These are phyloP conservation scores for Pyronema omphalodes DNA, from an alignment of 495 filamentous ascomycete genomes.

Conservation along the genomic window DNA sequence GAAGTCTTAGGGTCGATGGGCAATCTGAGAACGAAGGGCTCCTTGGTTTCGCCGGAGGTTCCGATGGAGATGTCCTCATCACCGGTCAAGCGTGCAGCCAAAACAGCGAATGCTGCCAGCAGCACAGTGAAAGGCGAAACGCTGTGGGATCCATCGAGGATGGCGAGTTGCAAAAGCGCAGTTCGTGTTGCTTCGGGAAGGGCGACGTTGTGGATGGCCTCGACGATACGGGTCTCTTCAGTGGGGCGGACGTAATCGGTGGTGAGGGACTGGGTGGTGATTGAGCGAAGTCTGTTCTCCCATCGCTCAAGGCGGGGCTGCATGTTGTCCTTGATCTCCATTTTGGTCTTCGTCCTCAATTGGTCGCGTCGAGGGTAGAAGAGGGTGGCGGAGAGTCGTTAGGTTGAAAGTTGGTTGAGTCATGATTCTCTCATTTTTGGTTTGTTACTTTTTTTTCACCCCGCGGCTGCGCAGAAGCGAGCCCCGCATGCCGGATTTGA, in stretches of 20 bases:
- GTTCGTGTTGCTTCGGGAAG: slow-evolving; percentile 26
- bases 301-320: slow-evolving; percentile 33
- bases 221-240: slow-evolving; percentile 26
- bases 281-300: slow-evolving; percentile 31
- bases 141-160: slow-evolving; percentile 24
- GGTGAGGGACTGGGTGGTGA: slow-evolving; percentile 34
- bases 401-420: not conserved
- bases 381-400: not conserved
- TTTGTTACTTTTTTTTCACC: not conserved
- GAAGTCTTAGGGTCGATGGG: slow-evolving; percentile 28
- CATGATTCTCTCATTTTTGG: not conserved
- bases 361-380: not conserved
- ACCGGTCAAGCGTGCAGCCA: slow-evolving; percentile 35
- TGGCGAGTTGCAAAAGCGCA: slow-evolving; percentile 27
- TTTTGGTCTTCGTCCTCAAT: not conserved
- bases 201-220: slow-evolving; percentile 32
- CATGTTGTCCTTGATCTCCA: slow-evolving; percentile 5
- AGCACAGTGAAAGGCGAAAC: slow-evolving; percentile 31
- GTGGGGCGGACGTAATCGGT: slow-evolving; percentile 31
- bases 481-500: not conserved
- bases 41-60: slow-evolving; percentile 30
- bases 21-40: slow-evolving; percentile 33
- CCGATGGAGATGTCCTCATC: slow-evolving; percentile 36
- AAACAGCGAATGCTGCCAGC: slow-evolving; percentile 31
- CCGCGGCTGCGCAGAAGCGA: not conserved